phyloP scores from a whole-genome alignment of 805 yeast species.

The Saccharomycopsis sp. region DNA sequence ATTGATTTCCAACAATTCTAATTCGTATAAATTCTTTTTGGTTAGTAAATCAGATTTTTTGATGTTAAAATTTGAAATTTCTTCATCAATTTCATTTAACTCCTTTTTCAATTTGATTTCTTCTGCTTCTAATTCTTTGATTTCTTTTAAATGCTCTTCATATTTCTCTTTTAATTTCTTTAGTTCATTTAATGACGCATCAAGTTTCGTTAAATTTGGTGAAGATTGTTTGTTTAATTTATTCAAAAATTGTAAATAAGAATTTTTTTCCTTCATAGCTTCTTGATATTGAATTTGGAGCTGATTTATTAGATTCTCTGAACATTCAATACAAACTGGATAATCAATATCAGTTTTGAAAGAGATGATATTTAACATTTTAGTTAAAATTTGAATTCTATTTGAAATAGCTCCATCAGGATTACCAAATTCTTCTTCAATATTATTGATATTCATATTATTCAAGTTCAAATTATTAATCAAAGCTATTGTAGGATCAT shows the following conservation, averaged over 20 bases:
- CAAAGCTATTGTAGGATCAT: not conserved
- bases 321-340: constrained; percentile 87
- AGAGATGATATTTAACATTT: constrained; percentile 63
- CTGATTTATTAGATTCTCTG: constrained; percentile 50
- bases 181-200: constrained; percentile 21
- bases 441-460: not conserved
- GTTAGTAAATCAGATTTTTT: constrained; percentile 38
- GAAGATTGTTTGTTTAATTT: constrained; percentile 44
- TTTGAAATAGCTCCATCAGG: constrained; percentile 31
- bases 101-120: constrained; percentile 34
- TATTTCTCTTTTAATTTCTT: constrained; percentile 29
- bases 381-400: constrained; percentile 43
- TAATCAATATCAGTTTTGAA: constrained; percentile 66
- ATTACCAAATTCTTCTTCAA: not conserved
- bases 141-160: constrained; percentile 34
- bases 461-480: not conserved
- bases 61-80: constrained; percentile 35
- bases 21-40: constrained; percentile 44
- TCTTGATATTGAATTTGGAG: constrained; percentile 63
- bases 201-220: constrained; percentile 17
- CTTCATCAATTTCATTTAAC: constrained; percentile 35
- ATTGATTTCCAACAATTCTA: constrained; percentile 39
- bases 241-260: constrained; percentile 61
- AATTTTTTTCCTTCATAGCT: constrained; percentile 66
- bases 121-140: constrained; percentile 29